These are phyloP conservation scores for Phytophthora sojae DNA, from an alignment of 352 stramenopile genomes.

Conservation along the genomic window DNA sequence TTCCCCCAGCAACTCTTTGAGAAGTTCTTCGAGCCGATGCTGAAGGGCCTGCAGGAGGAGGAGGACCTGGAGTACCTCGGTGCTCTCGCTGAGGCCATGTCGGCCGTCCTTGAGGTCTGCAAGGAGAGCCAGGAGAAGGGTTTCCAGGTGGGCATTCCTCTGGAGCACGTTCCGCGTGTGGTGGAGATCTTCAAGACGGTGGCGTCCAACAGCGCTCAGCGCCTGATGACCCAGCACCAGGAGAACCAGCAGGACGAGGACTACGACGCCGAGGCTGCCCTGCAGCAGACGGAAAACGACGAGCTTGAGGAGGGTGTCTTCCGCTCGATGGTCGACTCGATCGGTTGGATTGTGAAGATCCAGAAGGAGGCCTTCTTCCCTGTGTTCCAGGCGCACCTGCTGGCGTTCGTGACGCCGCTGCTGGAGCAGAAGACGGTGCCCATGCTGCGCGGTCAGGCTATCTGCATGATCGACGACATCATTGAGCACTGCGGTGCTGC, in stretches of 20 bases:
- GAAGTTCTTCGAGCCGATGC: slow-evolving; percentile 76
- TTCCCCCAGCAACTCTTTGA: slow-evolving; percentile 88
- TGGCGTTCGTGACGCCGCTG: slow-evolving; percentile 74
- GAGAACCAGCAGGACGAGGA: slow-evolving; percentile 83
- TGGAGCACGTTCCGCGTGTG: slow-evolving; percentile 74
- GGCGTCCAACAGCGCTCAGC: slow-evolving; percentile 68
- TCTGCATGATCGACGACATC: slow-evolving; percentile 91
- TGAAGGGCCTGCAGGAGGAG: slow-evolving; percentile 76
- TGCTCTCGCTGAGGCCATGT: slow-evolving; percentile 78
- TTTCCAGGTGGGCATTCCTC: slow-evolving; percentile 68
- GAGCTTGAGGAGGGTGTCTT: slow-evolving; percentile 84
- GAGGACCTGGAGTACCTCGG: slow-evolving; percentile 83
- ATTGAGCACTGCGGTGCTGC: slow-evolving; percentile 83
- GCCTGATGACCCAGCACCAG: slow-evolving; percentile 62
- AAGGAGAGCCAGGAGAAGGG: slow-evolving; percentile 84
- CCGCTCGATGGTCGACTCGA: slow-evolving; percentile 84
- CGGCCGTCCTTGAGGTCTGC: slow-evolving; percentile 79
- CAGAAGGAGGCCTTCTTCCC: slow-evolving; percentile 83
- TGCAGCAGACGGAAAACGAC: slow-evolving; percentile 74
- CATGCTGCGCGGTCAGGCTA: slow-evolving; percentile 80
- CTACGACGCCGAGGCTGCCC: slow-evolving; percentile 78
- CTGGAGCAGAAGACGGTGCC: slow-evolving; percentile 64
- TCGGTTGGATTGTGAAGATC: slow-evolving; percentile 88
- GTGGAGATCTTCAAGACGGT: slow-evolving; percentile 79
- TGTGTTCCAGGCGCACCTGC: slow-evolving; percentile 72